Conservation (phyloP, 768 basidiomycete genomes). For the Amanita inopinata region DNA sequence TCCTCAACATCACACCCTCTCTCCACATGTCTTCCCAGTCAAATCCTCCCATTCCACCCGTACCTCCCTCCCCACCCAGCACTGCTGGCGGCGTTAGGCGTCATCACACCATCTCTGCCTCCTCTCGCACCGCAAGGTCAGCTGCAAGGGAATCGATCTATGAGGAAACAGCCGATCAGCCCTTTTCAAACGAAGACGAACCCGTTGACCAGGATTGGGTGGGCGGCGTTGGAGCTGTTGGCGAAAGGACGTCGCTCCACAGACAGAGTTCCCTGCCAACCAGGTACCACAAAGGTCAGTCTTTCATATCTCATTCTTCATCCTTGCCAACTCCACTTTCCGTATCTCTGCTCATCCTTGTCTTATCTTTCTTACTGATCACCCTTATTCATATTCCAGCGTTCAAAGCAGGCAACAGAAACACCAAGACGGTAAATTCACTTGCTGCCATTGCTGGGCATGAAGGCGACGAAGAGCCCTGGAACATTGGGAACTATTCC, state of each 20-base stretch:
- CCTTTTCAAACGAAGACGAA: constrained; percentile 66
- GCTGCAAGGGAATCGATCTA: constrained; percentile 54
- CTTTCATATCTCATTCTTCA: too few species aligned
- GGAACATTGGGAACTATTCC: constrained; percentile 58
- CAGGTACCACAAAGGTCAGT: constrained; percentile 64
- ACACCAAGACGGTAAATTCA: constrained; percentile 72
- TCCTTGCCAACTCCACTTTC: constrained; percentile 14
- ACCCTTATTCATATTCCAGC: constrained; percentile 25
- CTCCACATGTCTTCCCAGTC: constrained; percentile 24
- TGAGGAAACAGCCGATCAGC: constrained; percentile 51
- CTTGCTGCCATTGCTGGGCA: constrained; percentile 79
- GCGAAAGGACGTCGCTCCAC: constrained; percentile 73
- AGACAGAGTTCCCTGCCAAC: constrained; percentile 77
- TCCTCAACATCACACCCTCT: constrained; percentile 2
- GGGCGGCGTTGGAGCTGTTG: constrained; percentile 72
- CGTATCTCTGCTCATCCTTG: constrained; percentile 10
- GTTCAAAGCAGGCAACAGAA: constrained; percentile 50
- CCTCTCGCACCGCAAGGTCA: constrained; percentile 55
- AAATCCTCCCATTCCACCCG: constrained; percentile 28
- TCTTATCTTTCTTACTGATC: constrained; percentile 7
- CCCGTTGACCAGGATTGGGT: constrained; percentile 75
- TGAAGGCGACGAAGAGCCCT: constrained; percentile 83
- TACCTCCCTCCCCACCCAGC: constrained; percentile 30
- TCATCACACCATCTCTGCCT: constrained; percentile 75
- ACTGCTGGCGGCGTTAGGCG: constrained; percentile 49